Base-by-base conservation (phyloP, 768 basidiomycete genomes). In the Macrolepiota albuminosa region DNA sequence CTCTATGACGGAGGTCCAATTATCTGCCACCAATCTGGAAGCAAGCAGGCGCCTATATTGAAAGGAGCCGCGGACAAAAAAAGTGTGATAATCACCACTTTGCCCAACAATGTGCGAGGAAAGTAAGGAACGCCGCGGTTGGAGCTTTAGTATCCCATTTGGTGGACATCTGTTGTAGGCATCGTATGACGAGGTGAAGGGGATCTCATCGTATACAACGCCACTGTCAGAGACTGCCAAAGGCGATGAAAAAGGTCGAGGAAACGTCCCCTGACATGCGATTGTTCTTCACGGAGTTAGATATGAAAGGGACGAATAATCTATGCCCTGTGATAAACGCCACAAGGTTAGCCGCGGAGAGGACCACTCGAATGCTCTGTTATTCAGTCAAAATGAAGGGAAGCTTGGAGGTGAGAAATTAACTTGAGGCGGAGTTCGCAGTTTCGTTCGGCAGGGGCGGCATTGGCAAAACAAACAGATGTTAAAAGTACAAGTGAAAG, bases 11-110 rank as follows among this genome's bases (percentile, higher is more conserved):
- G 46, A 46, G 21, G 21, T n/a, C 26, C 45, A 13, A 36, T 43
- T 31, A 46, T 59, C 42, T 31, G 33, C 34, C 14, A 37, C 48
- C 21, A 9, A 24, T 37, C 36, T 24, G 51, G 54, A 45, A 59
- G 6, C 18, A 29, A 48, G 33, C 43, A 21, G 31, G 40, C 45
- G 54, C 33, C 6, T 36, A 49, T 52, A 46, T 21, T 26, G n/a
- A 45, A 46, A 37, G 37, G 40, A 43, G 21, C 62, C 60, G 58
- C 62, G 62, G 60, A 56, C 42, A 59, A 45, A 8, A 47, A 11
- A 21, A 37, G 21, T 29, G 33, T 26, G 18, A 54, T 47, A 24
- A 36, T 21, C 42, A 24, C 14, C 26, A 10, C 33, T 56, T 56
- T 47, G 51, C 21, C 49, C 53, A 43, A 52, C 49, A 47, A 50